Conservation (phyloP, 192 early-diverging fungal genomes). For the Coemansia sp. region DNA sequence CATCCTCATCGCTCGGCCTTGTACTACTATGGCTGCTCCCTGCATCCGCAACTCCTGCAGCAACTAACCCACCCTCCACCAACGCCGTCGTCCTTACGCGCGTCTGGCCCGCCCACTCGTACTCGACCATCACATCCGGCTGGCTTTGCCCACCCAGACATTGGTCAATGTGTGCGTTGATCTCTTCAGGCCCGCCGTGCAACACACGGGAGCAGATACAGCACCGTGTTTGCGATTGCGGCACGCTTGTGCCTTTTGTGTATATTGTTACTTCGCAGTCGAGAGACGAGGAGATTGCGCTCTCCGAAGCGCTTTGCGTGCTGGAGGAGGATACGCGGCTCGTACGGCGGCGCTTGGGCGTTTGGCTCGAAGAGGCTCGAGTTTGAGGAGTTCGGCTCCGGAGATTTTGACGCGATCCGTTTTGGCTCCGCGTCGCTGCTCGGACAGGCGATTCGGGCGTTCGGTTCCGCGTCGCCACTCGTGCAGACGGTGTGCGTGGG, state of each 20-base stretch:
- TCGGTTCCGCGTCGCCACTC: background rate
- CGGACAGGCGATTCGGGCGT: too few species aligned
- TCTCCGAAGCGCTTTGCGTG: background rate
- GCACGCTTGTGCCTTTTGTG: slow-evolving; percentile 22
- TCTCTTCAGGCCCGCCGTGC: slow-evolving; percentile 51
- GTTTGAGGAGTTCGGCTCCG: too few species aligned
- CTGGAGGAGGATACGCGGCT: background rate
- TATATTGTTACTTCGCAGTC: slow-evolving; percentile 27
- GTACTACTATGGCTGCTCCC: slow-evolving; percentile 27
- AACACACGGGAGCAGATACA: slow-evolving; percentile 24
- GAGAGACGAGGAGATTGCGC: slow-evolving; percentile 20
- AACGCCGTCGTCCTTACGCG: slow-evolving; percentile 77
- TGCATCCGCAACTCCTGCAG: background rate
- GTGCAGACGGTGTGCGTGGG: background rate
- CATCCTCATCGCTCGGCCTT: slow-evolving; percentile 73
- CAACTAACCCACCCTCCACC: slow-evolving; percentile 68
- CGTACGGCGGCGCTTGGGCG: background rate
- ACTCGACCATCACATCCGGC: slow-evolving; percentile 61
- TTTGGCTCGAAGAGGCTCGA: background rate
- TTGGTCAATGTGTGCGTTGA: slow-evolving; percentile 77
- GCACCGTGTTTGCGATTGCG: slow-evolving; percentile 12
- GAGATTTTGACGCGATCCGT: too few species aligned
- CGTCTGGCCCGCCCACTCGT: slow-evolving; percentile 79
- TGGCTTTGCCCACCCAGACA: slow-evolving; percentile 54
- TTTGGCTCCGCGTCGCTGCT: background rate